These are phyloP conservation scores for Trametes hirsuta DNA, from an alignment of 1,284 basidiomycete genomes.

Conservation along the genomic window DNA sequence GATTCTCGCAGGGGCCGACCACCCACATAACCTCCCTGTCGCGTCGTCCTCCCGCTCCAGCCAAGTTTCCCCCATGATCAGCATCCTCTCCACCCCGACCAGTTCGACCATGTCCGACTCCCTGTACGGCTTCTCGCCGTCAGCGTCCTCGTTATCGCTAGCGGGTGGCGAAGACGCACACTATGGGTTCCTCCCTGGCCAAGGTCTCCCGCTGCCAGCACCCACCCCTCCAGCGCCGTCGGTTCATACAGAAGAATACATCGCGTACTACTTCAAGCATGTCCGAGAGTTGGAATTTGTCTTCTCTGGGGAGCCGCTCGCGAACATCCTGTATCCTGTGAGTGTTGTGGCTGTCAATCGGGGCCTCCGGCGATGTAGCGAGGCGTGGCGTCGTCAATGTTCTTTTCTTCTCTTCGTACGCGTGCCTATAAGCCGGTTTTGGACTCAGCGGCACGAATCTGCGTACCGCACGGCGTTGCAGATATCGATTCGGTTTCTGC, in stretches of 20 bases:
- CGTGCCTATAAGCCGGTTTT: neutral
- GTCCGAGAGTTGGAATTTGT: constrained; percentile 62
- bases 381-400: neutral
- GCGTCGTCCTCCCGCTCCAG: constrained; percentile 12
- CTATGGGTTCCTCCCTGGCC: constrained; percentile 16
- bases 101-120: constrained; percentile 10
- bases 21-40: constrained; percentile 19
- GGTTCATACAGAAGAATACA: constrained; percentile 42
- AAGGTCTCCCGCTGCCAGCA: constrained; percentile 20
- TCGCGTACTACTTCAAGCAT: constrained; percentile 70
- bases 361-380: neutral
- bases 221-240: constrained; percentile 13
- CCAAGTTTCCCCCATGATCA: constrained; percentile 11
- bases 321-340: constrained; percentile 63
- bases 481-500: neutral
- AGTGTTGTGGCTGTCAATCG: constrained; percentile 30
- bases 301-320: constrained; percentile 58
- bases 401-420: neutral
- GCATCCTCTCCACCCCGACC: constrained; percentile 6
- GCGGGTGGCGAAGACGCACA: constrained; percentile 16
- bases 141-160: constrained; percentile 13
- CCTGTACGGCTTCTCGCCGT: constrained; percentile 14
- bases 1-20: constrained; percentile 19
- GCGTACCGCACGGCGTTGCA: neutral
- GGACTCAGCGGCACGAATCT: neutral